phyloP scores from a whole-genome alignment of 345 rosid species.

The Ceriops decandra region DNA sequence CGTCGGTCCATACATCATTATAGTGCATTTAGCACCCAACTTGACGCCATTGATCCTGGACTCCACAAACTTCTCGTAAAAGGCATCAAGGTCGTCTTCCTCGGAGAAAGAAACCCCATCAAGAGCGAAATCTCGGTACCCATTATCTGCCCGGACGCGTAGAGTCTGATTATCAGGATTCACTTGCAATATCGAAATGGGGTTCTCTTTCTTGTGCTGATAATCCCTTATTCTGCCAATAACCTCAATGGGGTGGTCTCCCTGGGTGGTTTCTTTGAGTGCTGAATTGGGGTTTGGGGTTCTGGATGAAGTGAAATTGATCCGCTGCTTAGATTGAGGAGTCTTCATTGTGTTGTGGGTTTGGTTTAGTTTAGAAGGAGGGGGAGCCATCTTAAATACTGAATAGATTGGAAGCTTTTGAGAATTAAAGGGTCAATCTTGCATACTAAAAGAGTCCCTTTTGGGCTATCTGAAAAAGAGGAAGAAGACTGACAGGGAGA shows the following conservation, averaged over 20 bases:
- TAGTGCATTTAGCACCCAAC: slow-evolving; percentile 70
- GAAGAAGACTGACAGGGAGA: not conserved
- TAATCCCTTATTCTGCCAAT: slow-evolving; percentile 68
- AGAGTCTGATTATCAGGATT: slow-evolving; percentile 58
- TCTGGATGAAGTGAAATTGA: slow-evolving; percentile 46
- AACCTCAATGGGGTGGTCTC: slow-evolving; percentile 90
- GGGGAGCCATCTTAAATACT: slow-evolving; percentile 57
- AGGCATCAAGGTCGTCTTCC: slow-evolving; percentile 62
- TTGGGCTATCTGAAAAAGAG: not conserved
- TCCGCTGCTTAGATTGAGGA: slow-evolving; percentile 71
- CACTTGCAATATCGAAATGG: slow-evolving; percentile 49
- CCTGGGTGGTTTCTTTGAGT: slow-evolving; percentile 41
- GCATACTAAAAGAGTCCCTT: not conserved
- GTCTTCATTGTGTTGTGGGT: slow-evolving; percentile 47
- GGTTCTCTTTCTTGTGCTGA: slow-evolving; percentile 57
- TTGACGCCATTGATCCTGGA: slow-evolving; percentile 76
- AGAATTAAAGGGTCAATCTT: not conserved
- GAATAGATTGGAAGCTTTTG: not conserved
- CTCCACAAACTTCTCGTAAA: slow-evolving; percentile 70
- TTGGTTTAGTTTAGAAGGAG: slow-evolving; percentile 38
- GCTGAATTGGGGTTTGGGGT: slow-evolving; percentile 38
- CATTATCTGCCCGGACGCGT: slow-evolving; percentile 73
- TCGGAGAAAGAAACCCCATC: slow-evolving; percentile 88
- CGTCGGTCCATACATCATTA: slow-evolving; percentile 98
- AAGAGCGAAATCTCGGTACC: slow-evolving; percentile 81